Base-by-base conservation (phyloP, 2,329 filamentous ascomycete genomes). In the Ophiocordyceps unilateralis region DNA sequence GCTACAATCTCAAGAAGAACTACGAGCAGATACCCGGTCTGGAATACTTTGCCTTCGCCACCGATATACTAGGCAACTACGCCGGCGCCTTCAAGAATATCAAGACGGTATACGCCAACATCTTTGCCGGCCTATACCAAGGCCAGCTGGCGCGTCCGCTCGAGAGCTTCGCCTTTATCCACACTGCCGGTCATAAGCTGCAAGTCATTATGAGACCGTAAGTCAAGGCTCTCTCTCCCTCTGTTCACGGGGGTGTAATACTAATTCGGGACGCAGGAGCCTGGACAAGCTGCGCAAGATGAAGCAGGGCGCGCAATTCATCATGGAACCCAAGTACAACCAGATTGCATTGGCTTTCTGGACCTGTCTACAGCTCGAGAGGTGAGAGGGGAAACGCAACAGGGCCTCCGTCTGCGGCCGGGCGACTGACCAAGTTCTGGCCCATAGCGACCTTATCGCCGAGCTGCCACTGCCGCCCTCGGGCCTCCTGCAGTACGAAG, bases 301-400 rank as follows among this genome's bases (percentile, higher is more conserved):
- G 42, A 64, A 65, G 46, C 51, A 53, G 1, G 51, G 59, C 28
- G 51, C 51, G 38, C 49, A 59, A 45, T 51, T 66, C 50, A 60
- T 68, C 24, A 61, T 59, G 34, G 68, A 65, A 34, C 60, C 57
- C 45, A 61, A 60, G 50, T 59, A 61, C 51, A 84, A 87, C 54
- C 68, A 81, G 44, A 68, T 81, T 30, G 68, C 81, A 14, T 72
- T 93, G 51, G 81, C 85, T 0, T 95, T 88, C 53, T 96, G 89
- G 89, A 91, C 88, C 8, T 93, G 85, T 56, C 66, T 95, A 48
- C 89, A 96, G 55, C 69, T 96, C 11, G 89, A 96, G 61, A 94
- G 81, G 81, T 85, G 59, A 50, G 60, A 47, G 10, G 12, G 4
- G 14, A n/a, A n/a, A 32, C 6, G 26, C 26, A 28, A 28, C 10